Evolutionary conservation across 305 asterid species (phyloP).

Genomic region (Fraxinus velutina): DNA sequence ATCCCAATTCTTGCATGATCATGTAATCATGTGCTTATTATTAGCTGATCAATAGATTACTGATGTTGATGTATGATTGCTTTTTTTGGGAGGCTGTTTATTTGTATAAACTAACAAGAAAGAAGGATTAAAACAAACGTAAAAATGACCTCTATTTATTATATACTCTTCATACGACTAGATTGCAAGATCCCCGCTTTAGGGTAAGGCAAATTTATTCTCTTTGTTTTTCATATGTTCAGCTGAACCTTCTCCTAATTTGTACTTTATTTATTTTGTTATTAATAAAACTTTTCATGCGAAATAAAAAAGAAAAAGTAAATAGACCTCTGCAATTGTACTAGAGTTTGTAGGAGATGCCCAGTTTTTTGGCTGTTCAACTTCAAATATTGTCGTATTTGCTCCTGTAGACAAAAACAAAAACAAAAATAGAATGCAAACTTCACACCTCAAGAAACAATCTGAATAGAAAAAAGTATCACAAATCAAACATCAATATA

Average conservation of each 20-base stretch:
- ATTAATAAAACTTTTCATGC: conserved; percentile 1
- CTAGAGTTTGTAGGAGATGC: conserved; percentile 64
- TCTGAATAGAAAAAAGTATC: conserved; percentile 21
- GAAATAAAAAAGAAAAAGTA: conserved; percentile 7
- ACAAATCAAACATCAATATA: conserved; percentile 18
- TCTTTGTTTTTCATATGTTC: not conserved
- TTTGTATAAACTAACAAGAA: not conserved
- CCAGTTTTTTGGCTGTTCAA: conserved; percentile 73
- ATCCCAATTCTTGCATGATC: not conserved
- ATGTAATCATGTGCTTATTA: conserved; percentile 46
- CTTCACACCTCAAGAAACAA: conserved; percentile 35
- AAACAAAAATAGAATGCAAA: conserved; percentile 14
- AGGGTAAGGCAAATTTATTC: not conserved
- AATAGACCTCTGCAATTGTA: conserved; percentile 54
- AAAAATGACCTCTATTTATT: too few relatives aligned
- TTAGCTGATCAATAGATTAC: conserved; percentile 4
- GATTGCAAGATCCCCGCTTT: not conserved
- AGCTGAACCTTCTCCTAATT: not conserved
- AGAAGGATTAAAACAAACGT: not conserved
- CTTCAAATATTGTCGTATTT: conserved; percentile 65
- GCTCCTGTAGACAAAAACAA: conserved; percentile 44
- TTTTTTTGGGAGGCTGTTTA: too few relatives aligned
- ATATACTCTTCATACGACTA: not conserved
- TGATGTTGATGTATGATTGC: too few relatives aligned
- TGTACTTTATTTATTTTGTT: not conserved